Evolutionary conservation across 495 filamentous ascomycete species (phyloP), one percentile per base, ranked within the genome.

Genomic region (Letharia columbiana): DNA sequence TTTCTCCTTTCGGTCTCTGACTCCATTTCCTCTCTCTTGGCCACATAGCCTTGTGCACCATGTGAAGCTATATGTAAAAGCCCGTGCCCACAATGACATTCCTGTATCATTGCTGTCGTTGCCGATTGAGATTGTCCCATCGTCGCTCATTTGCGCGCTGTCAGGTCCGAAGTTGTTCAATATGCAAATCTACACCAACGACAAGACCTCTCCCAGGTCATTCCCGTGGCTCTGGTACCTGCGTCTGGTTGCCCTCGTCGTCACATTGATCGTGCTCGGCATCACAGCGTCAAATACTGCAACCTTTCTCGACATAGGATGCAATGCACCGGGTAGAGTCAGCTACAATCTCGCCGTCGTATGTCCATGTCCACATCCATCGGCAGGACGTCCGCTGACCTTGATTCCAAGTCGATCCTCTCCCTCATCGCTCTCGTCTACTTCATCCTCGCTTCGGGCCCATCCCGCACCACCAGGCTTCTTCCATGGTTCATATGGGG

Each of bases 331-430:
- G 8, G 58, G 45, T 17, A 70, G 67, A 54, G 42, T 71, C 31
- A 39, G 17, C 54, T 72, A 67, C 47, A 70, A 70, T 23, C 50
- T 72, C 41, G 71, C 68, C 35, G 68, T 60, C 18, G 70, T 71
- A 68, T 45, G 66, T 66, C 31, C 37, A 39, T 41, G 4, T 61
- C 31, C 39, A 41, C 23, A 52, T 17, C 47, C 49, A 8, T 20
- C 3, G 10, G 11, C 50, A 13, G 45, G n/a, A 12, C 8, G 11
- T 13, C n/a, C 4, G n/a, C 70, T 72, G 61, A 72, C 52, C 17
- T 44, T 18, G 18, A 13, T 9, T 33, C 57, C 17, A 31, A 72
- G 70, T 67, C 66, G 44, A 67, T 68, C 60, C 44, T 72, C 49
- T 64, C 71, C 11, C 60, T 72, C 28, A 2, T 71, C 13, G 56